A percentile compares a stretch with the other conserved stretches of the same genome.
phyloP scores from a whole-genome alignment of 805 yeast genomes.

The Sugiyamaella qingdaonensis region DNA sequence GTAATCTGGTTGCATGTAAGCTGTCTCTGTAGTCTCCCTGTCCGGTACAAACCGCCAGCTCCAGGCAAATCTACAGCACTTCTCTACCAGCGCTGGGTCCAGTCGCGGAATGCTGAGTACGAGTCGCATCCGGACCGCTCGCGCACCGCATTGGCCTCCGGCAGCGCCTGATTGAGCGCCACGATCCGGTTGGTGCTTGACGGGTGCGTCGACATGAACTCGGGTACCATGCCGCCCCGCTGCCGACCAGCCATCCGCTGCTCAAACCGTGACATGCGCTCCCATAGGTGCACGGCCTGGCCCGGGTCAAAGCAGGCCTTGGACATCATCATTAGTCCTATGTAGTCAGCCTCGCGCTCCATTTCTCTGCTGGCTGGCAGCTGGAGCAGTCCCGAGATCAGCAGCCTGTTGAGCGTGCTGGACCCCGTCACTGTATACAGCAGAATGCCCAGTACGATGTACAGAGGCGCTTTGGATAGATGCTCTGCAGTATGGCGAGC shows the following conservation, averaged over 20 bases:
- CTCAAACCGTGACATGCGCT: conserved; percentile 63
- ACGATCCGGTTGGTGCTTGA: conserved; percentile 66
- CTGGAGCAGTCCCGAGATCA: conserved; percentile 53
- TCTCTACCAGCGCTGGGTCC: conserved; percentile 2
- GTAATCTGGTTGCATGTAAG: too few relatives aligned
- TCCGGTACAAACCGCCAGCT: too few relatives aligned
- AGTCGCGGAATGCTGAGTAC: conserved; percentile 4
- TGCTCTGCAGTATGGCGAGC: conserved; percentile 90
- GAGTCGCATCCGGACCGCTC: conserved; percentile 41
- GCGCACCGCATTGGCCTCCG: conserved; percentile 38
- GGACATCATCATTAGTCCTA: conserved; percentile 89
- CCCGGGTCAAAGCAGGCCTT: conserved; percentile 79
- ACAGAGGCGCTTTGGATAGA: conserved; percentile 70
- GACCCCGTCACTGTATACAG: conserved; percentile 63
- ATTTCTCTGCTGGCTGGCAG: conserved; percentile 87
- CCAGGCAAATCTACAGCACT: too few relatives aligned
- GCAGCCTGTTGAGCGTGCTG: conserved; percentile 46
- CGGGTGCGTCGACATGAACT: conserved; percentile 87
- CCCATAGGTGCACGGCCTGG: conserved; percentile 76
- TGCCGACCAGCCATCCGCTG: conserved; percentile 31
- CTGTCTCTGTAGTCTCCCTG: too few relatives aligned
- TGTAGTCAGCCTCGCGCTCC: conserved; percentile 96
- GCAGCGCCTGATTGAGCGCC: conserved; percentile 62
- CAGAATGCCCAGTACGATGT: conserved; percentile 48
- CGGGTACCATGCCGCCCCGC: conserved; percentile 37